A percentile compares a stretch with the other conserved stretches of the same genome.
Conservation (phyloP, 345 rosid species). For the Bruguiera gymnorhiza region DNA sequence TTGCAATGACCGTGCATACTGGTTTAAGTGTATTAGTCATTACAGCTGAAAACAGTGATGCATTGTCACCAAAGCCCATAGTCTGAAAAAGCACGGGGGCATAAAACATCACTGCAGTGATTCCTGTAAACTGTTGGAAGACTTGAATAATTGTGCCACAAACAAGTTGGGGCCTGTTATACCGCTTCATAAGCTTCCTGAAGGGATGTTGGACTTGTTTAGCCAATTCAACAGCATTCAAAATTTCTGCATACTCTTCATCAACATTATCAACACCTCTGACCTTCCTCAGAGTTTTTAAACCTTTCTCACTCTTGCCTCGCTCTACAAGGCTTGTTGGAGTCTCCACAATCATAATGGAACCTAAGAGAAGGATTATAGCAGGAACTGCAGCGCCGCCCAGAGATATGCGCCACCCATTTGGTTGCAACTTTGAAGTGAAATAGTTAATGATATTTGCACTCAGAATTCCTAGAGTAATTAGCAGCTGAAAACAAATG, state of each 20-base stretch:
- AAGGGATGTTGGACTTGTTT: constrained; percentile 42
- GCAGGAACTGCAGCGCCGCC: constrained; percentile 69
- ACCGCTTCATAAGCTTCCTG: constrained; percentile 31
- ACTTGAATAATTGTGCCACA: constrained; percentile 49
- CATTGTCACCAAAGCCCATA: constrained; percentile 42
- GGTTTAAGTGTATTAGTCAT: constrained; percentile 37
- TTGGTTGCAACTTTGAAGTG: constrained; percentile 21
- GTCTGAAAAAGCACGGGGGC: constrained; percentile 55
- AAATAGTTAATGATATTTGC: constrained; percentile 26
- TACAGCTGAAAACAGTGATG: constrained; percentile 45
- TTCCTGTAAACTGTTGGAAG: constrained; percentile 76
- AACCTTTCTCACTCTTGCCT: constrained; percentile 41
- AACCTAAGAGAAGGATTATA: constrained; percentile 48
- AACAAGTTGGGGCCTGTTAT: constrained; percentile 45
- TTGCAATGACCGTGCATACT: constrained; percentile 29
- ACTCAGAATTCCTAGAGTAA: constrained; percentile 23
- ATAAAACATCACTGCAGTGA: constrained; percentile 49
- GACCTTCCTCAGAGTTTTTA: constrained; percentile 37
- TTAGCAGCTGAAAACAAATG: constrained; percentile 28
- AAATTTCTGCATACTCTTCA: constrained; percentile 44
- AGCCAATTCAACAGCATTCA: constrained; percentile 41
- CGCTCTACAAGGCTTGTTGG: constrained; percentile 63
- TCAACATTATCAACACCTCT: constrained; percentile 53
- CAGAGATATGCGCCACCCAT: constrained; percentile 67
- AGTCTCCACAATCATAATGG: constrained; percentile 56